phyloP scores from a whole-genome alignment of 805 yeast species.

The Zygotorulaspora danielsina region DNA sequence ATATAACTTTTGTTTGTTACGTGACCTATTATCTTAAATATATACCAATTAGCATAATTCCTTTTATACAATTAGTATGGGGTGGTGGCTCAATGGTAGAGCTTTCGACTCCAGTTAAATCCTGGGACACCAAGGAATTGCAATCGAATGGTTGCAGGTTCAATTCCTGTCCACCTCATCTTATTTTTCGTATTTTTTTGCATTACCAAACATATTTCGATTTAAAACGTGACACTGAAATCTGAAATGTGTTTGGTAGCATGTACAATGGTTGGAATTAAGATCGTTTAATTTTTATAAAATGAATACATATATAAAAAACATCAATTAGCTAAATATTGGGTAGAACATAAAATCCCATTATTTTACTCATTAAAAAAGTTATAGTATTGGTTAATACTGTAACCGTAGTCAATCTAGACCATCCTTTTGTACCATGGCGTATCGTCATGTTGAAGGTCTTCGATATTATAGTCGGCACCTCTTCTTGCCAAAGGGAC shows the following conservation, averaged over 20 bases:
- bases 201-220: neutral
- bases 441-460: slow-evolving; percentile 15
- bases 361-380: neutral
- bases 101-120: slow-evolving; percentile 58
- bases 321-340: neutral
- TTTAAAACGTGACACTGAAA: neutral
- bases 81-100: slow-evolving; percentile 71
- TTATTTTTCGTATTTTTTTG: slow-evolving; percentile 25
- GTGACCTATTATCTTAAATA: too few relatives aligned
- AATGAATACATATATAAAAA: neutral
- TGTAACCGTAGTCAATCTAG: neutral
- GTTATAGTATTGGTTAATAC: neutral
- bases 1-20: too few relatives aligned
- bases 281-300: neutral
- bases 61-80: slow-evolving; percentile 31
- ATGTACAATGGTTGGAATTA: too few relatives aligned
- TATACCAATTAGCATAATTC: neutral
- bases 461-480: slow-evolving; percentile 14
- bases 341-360: neutral
- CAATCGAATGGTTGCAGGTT: slow-evolving; percentile 64
- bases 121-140: slow-evolving; percentile 30
- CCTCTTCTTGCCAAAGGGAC: slow-evolving; percentile 40
- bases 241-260: neutral
- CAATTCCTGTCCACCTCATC: slow-evolving; percentile 63
- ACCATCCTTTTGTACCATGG: slow-evolving; percentile 12